Evolutionary conservation across 257 asterid species (phyloP), one percentile per base, ranked within the genome.

Genomic region (Verbena officinalis): DNA sequence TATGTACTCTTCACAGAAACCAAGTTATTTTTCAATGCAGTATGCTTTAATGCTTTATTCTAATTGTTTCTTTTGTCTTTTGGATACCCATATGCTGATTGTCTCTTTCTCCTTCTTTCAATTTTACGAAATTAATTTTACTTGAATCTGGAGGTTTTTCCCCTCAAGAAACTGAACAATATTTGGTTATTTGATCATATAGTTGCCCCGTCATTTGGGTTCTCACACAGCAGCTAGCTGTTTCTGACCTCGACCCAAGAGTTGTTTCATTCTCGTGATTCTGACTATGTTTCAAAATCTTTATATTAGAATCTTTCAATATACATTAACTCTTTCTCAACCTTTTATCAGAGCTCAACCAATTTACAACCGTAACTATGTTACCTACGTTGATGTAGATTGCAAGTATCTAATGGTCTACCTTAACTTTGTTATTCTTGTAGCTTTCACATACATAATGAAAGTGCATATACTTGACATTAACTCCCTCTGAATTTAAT

Each of bases 71-170:
- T 48, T 66, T 36, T 36, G 40, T 38, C 39, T 38, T 62, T 62
- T 27, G 33, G 33, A 27, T 27, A 27, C 33, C 5, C 43, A 39
- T 62, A 44, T 23, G 51, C 15, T 55, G 49, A 54, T 59, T 7
- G 3, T 62, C 49, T 11, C 48, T 53, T 45, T 21, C 36, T 45
- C 42, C 70, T 36, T 50, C 50, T 38, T 39, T 49, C 68, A 65
- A 46, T 15, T 38, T 24, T 54, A 40, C 48, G 5, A 38, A 21
- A 31, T 46, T 24, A 49, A 12, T 51, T 17, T 14, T 46, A 16
- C 46, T 44, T 39, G 16, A 38, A 24, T 44, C 40, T 55, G 30
- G n/a, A 7, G 33, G 38, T 20, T 56, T 14, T 64, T 51, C 50
- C 8, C 31, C 27, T 11, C 36, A 21, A 9, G 46, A 46, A 31